These are phyloP conservation scores for Trichophyton schoenleinii DNA, from an alignment of 2,329 filamentous ascomycete genomes.

Conservation along the genomic window DNA sequence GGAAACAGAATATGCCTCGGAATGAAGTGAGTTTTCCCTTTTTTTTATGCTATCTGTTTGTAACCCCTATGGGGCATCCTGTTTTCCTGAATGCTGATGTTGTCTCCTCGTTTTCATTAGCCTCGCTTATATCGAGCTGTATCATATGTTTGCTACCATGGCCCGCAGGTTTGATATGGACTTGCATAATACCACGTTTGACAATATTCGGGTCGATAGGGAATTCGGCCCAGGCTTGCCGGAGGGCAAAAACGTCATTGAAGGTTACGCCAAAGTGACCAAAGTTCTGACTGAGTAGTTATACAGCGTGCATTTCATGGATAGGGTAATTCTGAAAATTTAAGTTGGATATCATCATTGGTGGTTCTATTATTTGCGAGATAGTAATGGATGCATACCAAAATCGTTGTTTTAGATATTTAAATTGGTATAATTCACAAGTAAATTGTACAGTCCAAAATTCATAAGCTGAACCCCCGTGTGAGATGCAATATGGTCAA, in stretches of 20 bases:
- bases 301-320: not conserved
- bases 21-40: constrained; percentile 13
- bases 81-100: not conserved
- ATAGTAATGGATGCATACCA: not conserved
- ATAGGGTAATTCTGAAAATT: not conserved
- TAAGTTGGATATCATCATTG: not conserved
- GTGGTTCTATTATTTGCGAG: too few species aligned
- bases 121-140: constrained; percentile 9
- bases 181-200: not conserved
- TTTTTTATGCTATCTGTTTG: not conserved
- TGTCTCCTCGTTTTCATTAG: not conserved
- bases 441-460: not conserved
- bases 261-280: not conserved
- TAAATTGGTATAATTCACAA: not conserved
- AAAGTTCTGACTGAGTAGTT: not conserved
- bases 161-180: constrained; percentile 8
- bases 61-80: not conserved
- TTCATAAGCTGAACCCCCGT: not conserved
- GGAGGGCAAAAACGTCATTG: not conserved
- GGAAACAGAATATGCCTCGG: constrained; percentile 16
- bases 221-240: not conserved
- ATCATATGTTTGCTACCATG: constrained; percentile 7
- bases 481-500: not conserved
- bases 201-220: not conserved
- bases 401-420: not conserved